Evolutionary conservation across 257 asterid species (phyloP).

Genomic region (Sherardia arvensis): DNA sequence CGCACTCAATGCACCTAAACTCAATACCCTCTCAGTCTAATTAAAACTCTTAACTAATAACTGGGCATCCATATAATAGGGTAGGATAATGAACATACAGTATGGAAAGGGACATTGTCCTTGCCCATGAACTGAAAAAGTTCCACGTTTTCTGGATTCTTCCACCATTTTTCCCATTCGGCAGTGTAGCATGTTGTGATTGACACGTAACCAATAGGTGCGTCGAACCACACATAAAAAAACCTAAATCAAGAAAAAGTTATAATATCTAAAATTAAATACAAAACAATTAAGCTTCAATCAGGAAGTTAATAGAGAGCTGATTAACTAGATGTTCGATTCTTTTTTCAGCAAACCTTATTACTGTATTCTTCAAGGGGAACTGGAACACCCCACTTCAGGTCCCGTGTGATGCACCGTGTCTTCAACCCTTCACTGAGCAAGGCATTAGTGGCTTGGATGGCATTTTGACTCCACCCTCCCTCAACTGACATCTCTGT

Average conservation of each 20-base stretch:
- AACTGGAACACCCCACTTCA: conserved; percentile 96
- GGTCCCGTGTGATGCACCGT: conserved; percentile 85
- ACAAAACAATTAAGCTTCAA: neutral
- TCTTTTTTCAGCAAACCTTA: conserved; percentile 41
- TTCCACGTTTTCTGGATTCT: conserved; percentile 92
- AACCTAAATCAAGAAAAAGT: conserved; percentile 42
- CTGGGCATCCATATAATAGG: neutral
- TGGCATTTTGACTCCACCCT: no score
- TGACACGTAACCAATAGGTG: conserved; percentile 92
- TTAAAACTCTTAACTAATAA: neutral
- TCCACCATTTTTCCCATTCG: conserved; percentile 99
- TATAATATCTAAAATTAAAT: neutral
- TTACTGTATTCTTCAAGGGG: conserved; percentile 77
- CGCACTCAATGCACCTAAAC: conserved; percentile 95
- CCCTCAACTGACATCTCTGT: no score
- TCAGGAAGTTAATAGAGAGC: neutral
- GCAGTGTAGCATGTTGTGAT: conserved; percentile 88
- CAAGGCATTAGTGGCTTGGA: conserved; percentile 76
- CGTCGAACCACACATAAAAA: conserved; percentile 99
- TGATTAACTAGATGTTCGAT: neutral
- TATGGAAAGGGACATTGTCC: conserved; percentile 96
- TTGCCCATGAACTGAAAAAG: conserved; percentile 98
- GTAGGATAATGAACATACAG: conserved; percentile 39
- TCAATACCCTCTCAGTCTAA: neutral
- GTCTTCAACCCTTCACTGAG: conserved; percentile 74